Conservation (phyloP, 78 protist genomes). For the Dictyostelium firmibasis region DNA sequence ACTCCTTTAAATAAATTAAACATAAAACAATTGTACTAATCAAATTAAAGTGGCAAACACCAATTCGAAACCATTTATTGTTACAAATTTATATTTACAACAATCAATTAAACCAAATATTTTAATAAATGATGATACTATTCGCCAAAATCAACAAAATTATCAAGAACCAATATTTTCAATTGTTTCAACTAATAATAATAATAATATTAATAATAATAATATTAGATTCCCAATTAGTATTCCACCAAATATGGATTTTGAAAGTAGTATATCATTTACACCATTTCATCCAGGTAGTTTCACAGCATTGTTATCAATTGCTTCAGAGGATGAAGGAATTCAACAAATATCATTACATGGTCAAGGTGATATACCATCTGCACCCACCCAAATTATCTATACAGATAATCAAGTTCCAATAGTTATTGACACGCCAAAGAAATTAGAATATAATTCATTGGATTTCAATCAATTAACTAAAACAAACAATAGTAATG, state of each 20-base stretch:
- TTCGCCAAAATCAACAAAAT: conserved; percentile 3
- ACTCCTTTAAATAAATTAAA: no score
- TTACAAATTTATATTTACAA: conserved; percentile 46
- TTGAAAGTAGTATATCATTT: conserved; percentile 59
- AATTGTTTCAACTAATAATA: background rate
- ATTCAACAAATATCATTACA: conserved; percentile 60
- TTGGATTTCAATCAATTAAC: background rate
- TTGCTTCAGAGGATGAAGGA: background rate
- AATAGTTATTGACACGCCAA: conserved; percentile 26
- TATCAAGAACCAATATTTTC: conserved; percentile 34
- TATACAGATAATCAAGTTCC: conserved; percentile 55
- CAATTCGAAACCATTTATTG: conserved; percentile 2
- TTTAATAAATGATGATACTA: background rate
- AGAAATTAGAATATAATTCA: background rate
- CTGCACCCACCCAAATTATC: conserved; percentile 61
- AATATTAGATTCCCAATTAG: conserved; percentile 28
- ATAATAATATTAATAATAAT: background rate
- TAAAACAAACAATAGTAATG: background rate
- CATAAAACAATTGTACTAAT: no score
- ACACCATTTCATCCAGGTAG: conserved; percentile 40
- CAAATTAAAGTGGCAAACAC: conserved; percentile 25
- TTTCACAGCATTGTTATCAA: conserved; percentile 50
- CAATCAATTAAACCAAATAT: conserved; percentile 22
- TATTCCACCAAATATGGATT: conserved; percentile 27
- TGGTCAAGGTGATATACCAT: conserved; percentile 71